phyloP scores from a whole-genome alignment of 768 basidiomycete species.

The Leccinum obscurum region DNA sequence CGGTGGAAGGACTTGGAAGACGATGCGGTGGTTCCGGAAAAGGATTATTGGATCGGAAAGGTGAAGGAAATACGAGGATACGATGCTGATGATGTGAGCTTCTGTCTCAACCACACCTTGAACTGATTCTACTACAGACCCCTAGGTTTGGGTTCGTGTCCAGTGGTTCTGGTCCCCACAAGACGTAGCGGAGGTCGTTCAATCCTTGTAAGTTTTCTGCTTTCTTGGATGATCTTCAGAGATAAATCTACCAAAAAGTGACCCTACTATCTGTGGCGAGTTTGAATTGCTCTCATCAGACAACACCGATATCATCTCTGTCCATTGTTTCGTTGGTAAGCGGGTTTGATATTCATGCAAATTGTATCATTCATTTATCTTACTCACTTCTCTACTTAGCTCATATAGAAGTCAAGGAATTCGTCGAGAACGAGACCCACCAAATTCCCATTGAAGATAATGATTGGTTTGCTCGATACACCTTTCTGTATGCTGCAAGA shows the following conservation, averaged over 20 bases:
- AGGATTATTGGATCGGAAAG: constrained; percentile 53
- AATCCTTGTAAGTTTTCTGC: constrained; percentile 47
- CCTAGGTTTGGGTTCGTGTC: constrained; percentile 52
- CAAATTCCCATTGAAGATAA: constrained; percentile 41
- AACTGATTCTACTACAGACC: neutral
- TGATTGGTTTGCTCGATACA: constrained; percentile 51
- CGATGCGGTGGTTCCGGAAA: constrained; percentile 20
- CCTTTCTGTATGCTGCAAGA: constrained; percentile 36
- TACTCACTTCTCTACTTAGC: constrained; percentile 26
- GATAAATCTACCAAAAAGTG: constrained; percentile 31
- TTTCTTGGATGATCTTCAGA: neutral
- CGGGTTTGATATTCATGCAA: neutral
- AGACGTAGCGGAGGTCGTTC: constrained; percentile 46
- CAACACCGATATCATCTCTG: constrained; percentile 47
- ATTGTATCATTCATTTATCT: neutral
- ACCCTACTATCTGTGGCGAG: constrained; percentile 38
- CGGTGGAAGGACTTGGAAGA: constrained; percentile 3
- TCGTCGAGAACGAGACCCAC: constrained; percentile 40
- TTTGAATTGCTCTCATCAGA: constrained; percentile 54
- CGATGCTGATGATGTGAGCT: constrained; percentile 32
- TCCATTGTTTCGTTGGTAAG: constrained; percentile 48
- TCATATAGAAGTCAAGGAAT: constrained; percentile 32
- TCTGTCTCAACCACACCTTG: neutral
- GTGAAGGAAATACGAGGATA: constrained; percentile 46
- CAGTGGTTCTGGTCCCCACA: constrained; percentile 56